Conservation (phyloP, 2,329 filamentous ascomycete genomes). For the Fusarium sp. region DNA sequence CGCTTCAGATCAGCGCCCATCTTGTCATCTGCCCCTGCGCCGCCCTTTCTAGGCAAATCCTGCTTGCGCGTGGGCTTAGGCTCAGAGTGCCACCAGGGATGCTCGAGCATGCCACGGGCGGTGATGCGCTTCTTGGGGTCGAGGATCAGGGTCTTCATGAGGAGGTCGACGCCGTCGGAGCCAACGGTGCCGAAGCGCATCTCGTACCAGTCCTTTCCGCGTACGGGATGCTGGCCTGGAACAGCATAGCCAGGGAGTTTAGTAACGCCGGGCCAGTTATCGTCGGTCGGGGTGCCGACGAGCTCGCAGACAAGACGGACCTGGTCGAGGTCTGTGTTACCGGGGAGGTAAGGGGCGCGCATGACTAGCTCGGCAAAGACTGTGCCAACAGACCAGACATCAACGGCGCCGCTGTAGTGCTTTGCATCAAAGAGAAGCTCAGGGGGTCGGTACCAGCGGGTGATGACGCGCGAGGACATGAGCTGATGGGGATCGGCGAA, state of each 20-base stretch:
- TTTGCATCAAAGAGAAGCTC: conserved; percentile 91
- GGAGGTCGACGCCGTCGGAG: conserved; percentile 83
- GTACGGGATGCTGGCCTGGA: conserved; percentile 69
- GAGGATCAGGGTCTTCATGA: conserved; percentile 85
- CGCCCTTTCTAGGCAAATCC: conserved; percentile 81
- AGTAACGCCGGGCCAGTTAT: conserved; percentile 93
- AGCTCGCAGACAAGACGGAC: conserved; percentile 84
- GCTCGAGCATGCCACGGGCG: conserved; percentile 79
- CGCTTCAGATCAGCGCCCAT: conserved; percentile 86
- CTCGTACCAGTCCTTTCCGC: conserved; percentile 77
- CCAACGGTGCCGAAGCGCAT: conserved; percentile 83
- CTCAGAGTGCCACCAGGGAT: conserved; percentile 86
- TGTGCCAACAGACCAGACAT: conserved; percentile 92
- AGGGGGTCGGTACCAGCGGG: conserved; percentile 93
- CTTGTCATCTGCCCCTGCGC: conserved; percentile 76
- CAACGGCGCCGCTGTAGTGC: conserved; percentile 90
- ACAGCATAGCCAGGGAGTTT: conserved; percentile 84
- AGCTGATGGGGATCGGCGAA: conserved; percentile 88
- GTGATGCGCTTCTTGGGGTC: conserved; percentile 88
- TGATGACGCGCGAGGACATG: conserved; percentile 97
- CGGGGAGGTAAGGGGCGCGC: conserved; percentile 83
- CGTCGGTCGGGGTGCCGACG: conserved; percentile 90
- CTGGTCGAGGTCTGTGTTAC: conserved; percentile 87
- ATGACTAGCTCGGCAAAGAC: conserved; percentile 93
- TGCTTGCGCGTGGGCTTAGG: conserved; percentile 85